Evolutionary conservation across 106 monocot species (phyloP), one percentile per base, ranked within the genome.

Genomic region (Platanthera zijinensis): DNA sequence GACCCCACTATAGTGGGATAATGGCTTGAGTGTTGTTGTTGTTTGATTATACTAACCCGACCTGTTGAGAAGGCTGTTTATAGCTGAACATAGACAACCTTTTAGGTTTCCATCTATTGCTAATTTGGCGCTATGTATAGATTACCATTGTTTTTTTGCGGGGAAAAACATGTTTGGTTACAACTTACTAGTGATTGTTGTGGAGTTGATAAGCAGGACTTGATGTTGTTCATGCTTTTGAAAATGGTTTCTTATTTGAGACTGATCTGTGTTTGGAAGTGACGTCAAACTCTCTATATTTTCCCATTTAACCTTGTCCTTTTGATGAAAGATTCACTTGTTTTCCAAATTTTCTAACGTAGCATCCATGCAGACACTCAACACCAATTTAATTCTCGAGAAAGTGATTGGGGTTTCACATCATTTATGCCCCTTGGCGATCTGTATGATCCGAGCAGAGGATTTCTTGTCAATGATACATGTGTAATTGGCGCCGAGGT

Each of bases 341-440:
- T 15, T 66, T 66, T 30, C 30, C 66, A 19, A 19, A 30, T 66
- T 6, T 32, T 11, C 66, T 66, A 30, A 66, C 11, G 32, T 32
- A 70, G 70, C 47, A 70, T 70, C 45, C 70, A 19, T 78, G 76
- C 92, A 99, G 97, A 99, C 32, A 99, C 97, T 47, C 97, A 94
- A 53, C 97, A 99, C 74, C 97, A 99, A 71, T 99, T 99, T 77
- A 94, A 91, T 84, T 79, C 84, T 28, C 84, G 97, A 50, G 97
- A 94, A 84, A 94, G 89, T 81, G 97, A 99, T 77, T 99, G 97
- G 97, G 97, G 97, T 73, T 99, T 99, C 79, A 99, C 97, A 69
- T 99, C 97, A 25, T 99, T 99, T 79, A 99, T 99, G 97, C 86
- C 97, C 46, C 83, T 99, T 15, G 80, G 88, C 74, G 97, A 99